These are phyloP conservation scores for Hyphodiscus hymeniophilus DNA, from an alignment of 495 filamentous ascomycete genomes.

Conservation along the genomic window DNA sequence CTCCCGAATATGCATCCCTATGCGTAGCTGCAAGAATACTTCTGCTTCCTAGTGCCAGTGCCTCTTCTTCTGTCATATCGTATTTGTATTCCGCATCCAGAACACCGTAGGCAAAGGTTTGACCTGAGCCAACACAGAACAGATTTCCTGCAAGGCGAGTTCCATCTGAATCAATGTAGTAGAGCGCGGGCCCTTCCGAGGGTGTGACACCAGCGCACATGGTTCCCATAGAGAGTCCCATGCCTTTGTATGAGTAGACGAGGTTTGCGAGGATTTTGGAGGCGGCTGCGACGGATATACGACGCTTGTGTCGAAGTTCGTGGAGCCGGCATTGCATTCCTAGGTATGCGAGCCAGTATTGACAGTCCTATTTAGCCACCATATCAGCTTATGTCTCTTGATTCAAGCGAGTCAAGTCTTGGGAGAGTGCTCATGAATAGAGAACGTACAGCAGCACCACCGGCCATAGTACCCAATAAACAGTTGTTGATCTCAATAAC, in stretches of 20 bases:
- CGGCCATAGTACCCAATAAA: slow-evolving; percentile 95
- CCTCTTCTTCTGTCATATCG: slow-evolving; percentile 76
- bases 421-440: not conserved
- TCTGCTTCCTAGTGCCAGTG: slow-evolving; percentile 79
- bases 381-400: slow-evolving; percentile 4
- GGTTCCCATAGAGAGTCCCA: slow-evolving; percentile 95
- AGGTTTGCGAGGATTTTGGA: slow-evolving; percentile 98
- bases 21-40: slow-evolving; percentile 97
- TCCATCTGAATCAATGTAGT: slow-evolving; percentile 98
- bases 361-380: slow-evolving; percentile 64
- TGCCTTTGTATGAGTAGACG: slow-evolving; percentile 96
- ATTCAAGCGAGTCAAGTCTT: not conserved
- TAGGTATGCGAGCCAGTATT: slow-evolving; percentile 98
- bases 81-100: slow-evolving; percentile 91
- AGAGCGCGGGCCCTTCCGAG: slow-evolving; percentile 91
- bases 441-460: slow-evolving; percentile 76
- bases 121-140: slow-evolving; percentile 96
- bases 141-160: slow-evolving; percentile 87
- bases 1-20: slow-evolving; percentile 94
- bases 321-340: slow-evolving; percentile 98
- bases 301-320: slow-evolving; percentile 97
- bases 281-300: slow-evolving; percentile 93
- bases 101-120: slow-evolving; percentile 98
- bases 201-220: slow-evolving; percentile 98
- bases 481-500: slow-evolving; percentile 90